Base-by-base conservation (phyloP, 345 rosid species). In the Clarkia xantiana region DNA sequence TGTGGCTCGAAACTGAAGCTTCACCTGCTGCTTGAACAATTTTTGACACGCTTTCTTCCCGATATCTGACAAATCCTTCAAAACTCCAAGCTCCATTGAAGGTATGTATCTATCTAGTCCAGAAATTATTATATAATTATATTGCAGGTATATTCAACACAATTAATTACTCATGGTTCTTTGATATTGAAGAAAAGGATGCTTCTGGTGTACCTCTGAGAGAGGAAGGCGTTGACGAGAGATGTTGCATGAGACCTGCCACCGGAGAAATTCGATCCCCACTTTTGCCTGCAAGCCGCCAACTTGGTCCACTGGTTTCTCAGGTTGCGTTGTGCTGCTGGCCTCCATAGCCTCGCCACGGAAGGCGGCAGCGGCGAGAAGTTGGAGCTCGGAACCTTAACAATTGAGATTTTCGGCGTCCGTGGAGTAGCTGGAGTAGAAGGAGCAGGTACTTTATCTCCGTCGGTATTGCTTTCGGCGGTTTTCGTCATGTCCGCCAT, bases 231-330 rank as follows among this genome's bases (percentile, higher is more conserved):
- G 62, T 91, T 91, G 58, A 83, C 80, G n/a, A 91, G 84, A 17
- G 81, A 71, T 57, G 80, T 86, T 34, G 94, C 93, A 60, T 76
- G 82, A 29, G 87, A 62, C 62, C 81, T 79, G 19, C 79, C 96
- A 14, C 42, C 18, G 44, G 86, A 71, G 47, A 73, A 72, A 53
- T 81, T 64, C 20, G 76, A 63, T 53, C 59, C 29, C 98, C 96
- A 91, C 34, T 73, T 64, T 45, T 79, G 69, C 51, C 78, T 69
- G 51, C 12, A 64, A 12, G 75, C 70, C 3, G 77, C 70, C 52
- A 91, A 46, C 52, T 75, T 81, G 42, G 94, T 78, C 98, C 98
- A 91, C 34, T 86, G 96, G 54, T 91, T 86, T 61, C 96, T 73
- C 42, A 91, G 62, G 59, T 86, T 86, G 9, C 94, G 67, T 71